Evolutionary conservation across 2,329 filamentous ascomycete species (phyloP), one percentile per base, ranked within the genome.

Genomic region (Epichloe sylvatica): DNA sequence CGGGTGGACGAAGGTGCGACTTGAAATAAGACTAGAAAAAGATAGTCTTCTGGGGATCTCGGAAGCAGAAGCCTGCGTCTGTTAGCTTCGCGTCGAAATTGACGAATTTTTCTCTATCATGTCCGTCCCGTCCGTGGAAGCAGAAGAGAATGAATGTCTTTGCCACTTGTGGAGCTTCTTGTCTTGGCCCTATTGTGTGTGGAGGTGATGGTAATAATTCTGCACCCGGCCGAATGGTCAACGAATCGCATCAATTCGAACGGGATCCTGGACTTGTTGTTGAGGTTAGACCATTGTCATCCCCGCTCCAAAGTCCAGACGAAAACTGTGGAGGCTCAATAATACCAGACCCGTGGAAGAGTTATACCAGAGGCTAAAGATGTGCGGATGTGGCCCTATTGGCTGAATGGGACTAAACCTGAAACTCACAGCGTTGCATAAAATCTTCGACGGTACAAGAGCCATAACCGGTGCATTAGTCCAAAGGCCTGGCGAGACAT

Each of bases 351-450:
- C 41, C 15, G 30, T 17, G 15, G 19, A 25, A 30, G n/a, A 34
- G 17, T 17, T 47, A 35, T 38, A 34, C 41, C 36, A 13, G 13
- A 30, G 33, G 45, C 41, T 44, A 46, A 52, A 52, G 50, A 21
- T 40, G 5, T 30, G 50, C 57, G 62, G 62, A 35, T 52, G 35
- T 23, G 33, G 55, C 57, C 62, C 62, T 50, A 64, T 66, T 66
- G 63, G 33, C 48, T 41, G 40, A 33, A 33, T 34, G 38, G 46
- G 51, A 41, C 41, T 51, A 46, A 56, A 61, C 60, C 60, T 66
- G 64, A 66, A 66, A 66, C 64, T 41, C 21, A 36, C 63, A 62
- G 63, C 58, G 59, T 49, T 64, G 62, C 63, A 66, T 59, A 64
- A 64, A 62, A 54, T 21, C 5, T 45, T 46, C 39, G 41, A 40